Conservation (phyloP, 1,284 basidiomycete genomes). For the Moesziomyces parantarcticus region DNA sequence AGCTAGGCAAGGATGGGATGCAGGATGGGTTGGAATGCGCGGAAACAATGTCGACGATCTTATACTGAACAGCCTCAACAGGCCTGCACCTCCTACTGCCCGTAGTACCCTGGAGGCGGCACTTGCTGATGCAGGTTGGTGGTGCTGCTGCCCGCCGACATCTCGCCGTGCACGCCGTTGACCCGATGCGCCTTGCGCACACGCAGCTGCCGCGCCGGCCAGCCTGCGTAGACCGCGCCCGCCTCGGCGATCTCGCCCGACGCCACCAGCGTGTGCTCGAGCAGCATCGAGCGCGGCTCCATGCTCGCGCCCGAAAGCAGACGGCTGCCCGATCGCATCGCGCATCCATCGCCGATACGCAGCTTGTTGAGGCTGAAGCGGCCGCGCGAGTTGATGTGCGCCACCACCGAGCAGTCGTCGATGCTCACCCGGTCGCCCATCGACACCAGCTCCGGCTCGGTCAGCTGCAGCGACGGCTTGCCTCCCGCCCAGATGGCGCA, state of each 20-base stretch:
- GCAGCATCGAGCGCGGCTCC: slow-evolving; percentile 66
- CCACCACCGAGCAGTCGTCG: slow-evolving; percentile 67
- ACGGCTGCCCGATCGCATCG: slow-evolving; percentile 64
- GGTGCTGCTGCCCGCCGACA: slow-evolving; percentile 45
- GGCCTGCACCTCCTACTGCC: slow-evolving; percentile 23
- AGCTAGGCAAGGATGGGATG: slow-evolving; percentile 2
- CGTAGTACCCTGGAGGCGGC: slow-evolving; percentile 48
- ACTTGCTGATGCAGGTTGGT: slow-evolving; percentile 41
- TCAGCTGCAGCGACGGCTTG: slow-evolving; percentile 66
- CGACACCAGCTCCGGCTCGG: slow-evolving; percentile 66
- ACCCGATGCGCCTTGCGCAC: slow-evolving; percentile 43
- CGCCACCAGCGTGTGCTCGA: slow-evolving; percentile 67
- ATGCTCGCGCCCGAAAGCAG: slow-evolving; percentile 65
- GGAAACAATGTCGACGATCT: not conserved
- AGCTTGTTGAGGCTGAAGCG: slow-evolving; percentile 67
- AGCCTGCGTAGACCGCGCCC: slow-evolving; percentile 66
- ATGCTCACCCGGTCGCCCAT: slow-evolving; percentile 66
- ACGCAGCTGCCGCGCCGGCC: slow-evolving; percentile 64
- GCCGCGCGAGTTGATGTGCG: slow-evolving; percentile 67
- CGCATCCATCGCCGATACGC: slow-evolving; percentile 65
- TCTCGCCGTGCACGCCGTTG: slow-evolving; percentile 28
- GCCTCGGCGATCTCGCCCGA: slow-evolving; percentile 67
- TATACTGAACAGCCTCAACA: no score
- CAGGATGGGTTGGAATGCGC: not conserved
- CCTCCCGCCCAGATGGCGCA: slow-evolving; percentile 67